These are phyloP conservation scores for Monilinia fructigena DNA, from an alignment of 2,329 filamentous ascomycete genomes.

Conservation along the genomic window DNA sequence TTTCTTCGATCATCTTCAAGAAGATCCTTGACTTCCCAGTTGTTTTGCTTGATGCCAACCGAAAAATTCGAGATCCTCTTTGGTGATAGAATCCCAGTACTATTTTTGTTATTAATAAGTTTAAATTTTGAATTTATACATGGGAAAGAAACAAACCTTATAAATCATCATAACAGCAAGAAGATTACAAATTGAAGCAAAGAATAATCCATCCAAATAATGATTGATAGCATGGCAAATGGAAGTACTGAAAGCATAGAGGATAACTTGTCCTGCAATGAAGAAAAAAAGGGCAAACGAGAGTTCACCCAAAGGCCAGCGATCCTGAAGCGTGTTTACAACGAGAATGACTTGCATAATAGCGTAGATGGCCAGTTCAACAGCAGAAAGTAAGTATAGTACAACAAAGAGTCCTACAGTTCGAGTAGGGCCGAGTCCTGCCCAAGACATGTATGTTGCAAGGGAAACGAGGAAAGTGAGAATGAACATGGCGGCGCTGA, in stretches of 20 bases:
- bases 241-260: slow-evolving; percentile 83
- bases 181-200: slow-evolving; percentile 90
- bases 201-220: slow-evolving; percentile 92
- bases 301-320: slow-evolving; percentile 93
- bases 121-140: not conserved
- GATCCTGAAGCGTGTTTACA: slow-evolving; percentile 83
- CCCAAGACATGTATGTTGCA: slow-evolving; percentile 90
- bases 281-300: slow-evolving; percentile 89
- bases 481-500: slow-evolving; percentile 77
- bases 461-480: slow-evolving; percentile 85
- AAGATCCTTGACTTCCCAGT: slow-evolving; percentile 97
- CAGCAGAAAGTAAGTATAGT: slow-evolving; percentile 84
- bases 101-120: slow-evolving; percentile 41
- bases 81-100: slow-evolving; percentile 99
- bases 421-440: slow-evolving; percentile 77
- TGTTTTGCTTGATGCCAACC: slow-evolving; percentile 90
- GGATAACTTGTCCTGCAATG: slow-evolving; percentile 83
- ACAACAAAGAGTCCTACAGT: slow-evolving; percentile 89
- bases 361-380: slow-evolving; percentile 82
- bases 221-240: slow-evolving; percentile 86
- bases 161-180: slow-evolving; percentile 99
- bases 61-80: slow-evolving; percentile 97
- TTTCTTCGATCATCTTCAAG: slow-evolving; percentile 39
- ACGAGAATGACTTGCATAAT: slow-evolving; percentile 87
- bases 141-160: slow-evolving; percentile 61